Evolutionary conservation across 371 early-diverging fungal species (phyloP), one percentile per base, ranked within the genome.

Genomic region (Mortierella sp.): DNA sequence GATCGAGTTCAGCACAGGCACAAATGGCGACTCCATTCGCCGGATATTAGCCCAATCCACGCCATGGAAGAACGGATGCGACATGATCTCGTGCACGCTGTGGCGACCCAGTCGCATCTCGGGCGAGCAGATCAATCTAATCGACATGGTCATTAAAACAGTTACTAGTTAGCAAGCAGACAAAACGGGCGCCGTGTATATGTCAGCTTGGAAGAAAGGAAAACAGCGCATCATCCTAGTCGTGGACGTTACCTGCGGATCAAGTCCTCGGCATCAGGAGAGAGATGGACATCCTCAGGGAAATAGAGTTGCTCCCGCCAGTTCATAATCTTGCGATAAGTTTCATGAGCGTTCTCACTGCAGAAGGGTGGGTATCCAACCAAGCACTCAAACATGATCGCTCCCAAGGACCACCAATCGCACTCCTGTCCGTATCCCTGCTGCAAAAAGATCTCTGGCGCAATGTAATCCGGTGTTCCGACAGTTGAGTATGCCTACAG

Each of bases 341-440:
- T 99, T 78, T 99, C 99, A 74, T 98, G 97, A 40, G 98, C 94
- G 72, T 94, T 95, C 75, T 98, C 99, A 64, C 96, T 95, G 86
- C 98, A 98, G 88, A 99, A 99, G 5, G 99, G 99, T 40, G 99
- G 99, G 81, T 97, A 99, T 19, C 99, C 99, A 57, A 98, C 96
- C 78, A 99, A 90, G 84, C 99, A 97, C 89, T 99, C 99, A 91
- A 97, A 99, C 96, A 99, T 97, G 83, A 99, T 98, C 8, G 99
- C 98, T 24, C 99, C 99, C 46, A 99, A 88, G 5, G 98, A 97
- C 99, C 99, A 99, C 97, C 99, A 98, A 92, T 99, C 99, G 86
- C 98, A 98, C 61, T 96, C 97, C 87, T 97, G 96, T 61, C 97
- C 96, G 90, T 99, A 99, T 3, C 99, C 98, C 71, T 95, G 93